These are phyloP conservation scores for Artemisia tridentata DNA, from an alignment of 129 eudicot species.

Conservation along the genomic window DNA sequence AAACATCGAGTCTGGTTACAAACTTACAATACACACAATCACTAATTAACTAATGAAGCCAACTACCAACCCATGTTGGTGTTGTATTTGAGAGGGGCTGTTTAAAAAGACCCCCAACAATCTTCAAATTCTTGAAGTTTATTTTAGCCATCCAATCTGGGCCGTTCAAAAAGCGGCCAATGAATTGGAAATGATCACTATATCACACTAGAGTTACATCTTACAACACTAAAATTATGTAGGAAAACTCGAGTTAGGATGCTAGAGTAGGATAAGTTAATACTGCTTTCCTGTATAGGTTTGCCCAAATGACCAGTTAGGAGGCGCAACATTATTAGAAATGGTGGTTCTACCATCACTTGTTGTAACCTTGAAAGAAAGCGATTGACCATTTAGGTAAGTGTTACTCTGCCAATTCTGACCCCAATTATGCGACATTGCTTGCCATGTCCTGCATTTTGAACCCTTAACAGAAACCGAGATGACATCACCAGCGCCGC, in stretches of 20 bases:
- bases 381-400: slow-evolving; percentile 50
- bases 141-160: slow-evolving; percentile 21
- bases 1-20: not conserved
- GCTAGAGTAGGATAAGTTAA: slow-evolving; percentile 15
- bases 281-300: slow-evolving; percentile 50
- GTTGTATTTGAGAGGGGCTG: not conserved
- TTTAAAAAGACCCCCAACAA: not conserved
- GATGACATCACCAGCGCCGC: slow-evolving; percentile 52
- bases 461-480: slow-evolving; percentile 49
- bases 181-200: slow-evolving; percentile 9
- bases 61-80: slow-evolving; percentile 32
- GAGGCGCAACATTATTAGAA: slow-evolving; percentile 49
- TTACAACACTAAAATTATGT: slow-evolving; percentile 9
- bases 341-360: slow-evolving; percentile 47
- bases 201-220: not conserved
- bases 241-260: slow-evolving; percentile 19
- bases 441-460: slow-evolving; percentile 38
- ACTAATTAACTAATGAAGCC: not conserved
- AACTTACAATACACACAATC: slow-evolving; percentile 8
- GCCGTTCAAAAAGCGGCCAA: slow-evolving; percentile 21
- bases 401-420: slow-evolving; percentile 65
- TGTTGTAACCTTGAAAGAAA: slow-evolving; percentile 56
- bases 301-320: slow-evolving; percentile 61
- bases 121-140: slow-evolving; percentile 1
- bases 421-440: slow-evolving; percentile 65